Evolutionary conservation across 352 stramenopile species (phyloP).

Genomic region (Phytophthora podocarpi): DNA sequence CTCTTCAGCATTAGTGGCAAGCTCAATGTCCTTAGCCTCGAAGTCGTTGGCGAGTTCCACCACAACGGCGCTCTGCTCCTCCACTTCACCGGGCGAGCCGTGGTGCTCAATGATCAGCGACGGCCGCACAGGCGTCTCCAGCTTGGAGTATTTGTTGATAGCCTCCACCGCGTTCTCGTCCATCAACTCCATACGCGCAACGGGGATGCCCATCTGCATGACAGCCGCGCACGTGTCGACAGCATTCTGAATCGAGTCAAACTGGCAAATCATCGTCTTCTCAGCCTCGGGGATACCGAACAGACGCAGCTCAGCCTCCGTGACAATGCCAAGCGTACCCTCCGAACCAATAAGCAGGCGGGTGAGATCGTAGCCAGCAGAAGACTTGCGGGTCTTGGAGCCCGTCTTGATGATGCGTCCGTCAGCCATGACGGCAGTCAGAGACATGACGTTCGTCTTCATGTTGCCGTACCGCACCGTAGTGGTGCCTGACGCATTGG

Average conservation of each 20-base stretch:
- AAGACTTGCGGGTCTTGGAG: conserved; percentile 94
- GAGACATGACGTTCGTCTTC: conserved; percentile 94
- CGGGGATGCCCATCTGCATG: conserved; percentile 89
- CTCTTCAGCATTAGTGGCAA: conserved; percentile 71
- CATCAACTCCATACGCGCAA: conserved; percentile 90
- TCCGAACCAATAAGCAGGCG: conserved; percentile 95
- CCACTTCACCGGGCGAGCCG: conserved; percentile 76
- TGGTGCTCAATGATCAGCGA: conserved; percentile 96
- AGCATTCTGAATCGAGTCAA: conserved; percentile 88
- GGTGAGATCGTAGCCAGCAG: conserved; percentile 97
- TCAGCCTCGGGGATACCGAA: conserved; percentile 92
- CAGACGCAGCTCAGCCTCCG: conserved; percentile 93
- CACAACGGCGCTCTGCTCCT: conserved; percentile 88
- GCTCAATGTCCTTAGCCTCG: conserved; percentile 80
- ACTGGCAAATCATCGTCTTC: conserved; percentile 93
- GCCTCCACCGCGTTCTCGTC: conserved; percentile 78
- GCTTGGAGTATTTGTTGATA: conserved; percentile 89
- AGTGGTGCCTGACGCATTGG: conserved; percentile 90
- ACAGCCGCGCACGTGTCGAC: conserved; percentile 84
- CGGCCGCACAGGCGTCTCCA: conserved; percentile 77
- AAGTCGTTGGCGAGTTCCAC: conserved; percentile 89
- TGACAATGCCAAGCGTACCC: conserved; percentile 95
- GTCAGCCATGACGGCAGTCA: conserved; percentile 93
- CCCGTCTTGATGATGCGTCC: conserved; percentile 91
- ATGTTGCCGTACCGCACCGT: conserved; percentile 96